Conservation (phyloP, 2,329 filamentous ascomycete genomes). For the Dactylellina haptotyla region DNA sequence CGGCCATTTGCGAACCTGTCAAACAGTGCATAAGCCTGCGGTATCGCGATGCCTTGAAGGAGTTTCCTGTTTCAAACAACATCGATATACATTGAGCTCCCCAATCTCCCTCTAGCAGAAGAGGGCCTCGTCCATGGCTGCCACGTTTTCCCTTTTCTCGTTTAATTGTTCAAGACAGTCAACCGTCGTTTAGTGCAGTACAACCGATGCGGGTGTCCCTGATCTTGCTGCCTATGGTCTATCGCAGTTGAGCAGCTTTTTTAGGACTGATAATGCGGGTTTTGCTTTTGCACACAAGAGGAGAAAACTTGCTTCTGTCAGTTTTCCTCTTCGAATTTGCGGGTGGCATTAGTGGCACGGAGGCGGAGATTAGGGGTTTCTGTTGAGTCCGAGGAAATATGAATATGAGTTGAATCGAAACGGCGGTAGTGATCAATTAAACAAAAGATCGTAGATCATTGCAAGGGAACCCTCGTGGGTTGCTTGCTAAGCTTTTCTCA, state of each 20-base stretch:
- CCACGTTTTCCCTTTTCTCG: slow-evolving; percentile 3
- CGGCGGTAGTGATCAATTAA: not conserved
- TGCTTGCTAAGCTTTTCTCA: slow-evolving; percentile 38
- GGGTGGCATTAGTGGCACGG: not conserved
- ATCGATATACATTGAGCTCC: too few relatives aligned
- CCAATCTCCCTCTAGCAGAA: not conserved
- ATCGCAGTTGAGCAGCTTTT: slow-evolving; percentile 1
- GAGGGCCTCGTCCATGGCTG: not conserved
- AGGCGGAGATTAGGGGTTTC: not conserved
- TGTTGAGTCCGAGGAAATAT: not conserved
- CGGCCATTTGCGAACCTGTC: slow-evolving; percentile 17
- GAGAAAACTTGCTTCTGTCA: too few relatives aligned
- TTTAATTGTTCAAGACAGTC: not conserved
- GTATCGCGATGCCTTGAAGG: slow-evolving; percentile 17
- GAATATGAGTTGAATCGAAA: not conserved
- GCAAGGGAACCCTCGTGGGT: slow-evolving; percentile 28
- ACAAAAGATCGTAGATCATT: slow-evolving; percentile 3
- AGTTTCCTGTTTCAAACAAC: not conserved
- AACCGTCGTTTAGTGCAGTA: not conserved
- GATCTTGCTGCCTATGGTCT: slow-evolving; percentile 13
- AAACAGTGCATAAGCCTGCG: slow-evolving; percentile 42
- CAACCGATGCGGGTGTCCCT: slow-evolving; percentile 4
- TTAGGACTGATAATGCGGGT: not conserved
- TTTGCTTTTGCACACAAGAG: too few relatives aligned
- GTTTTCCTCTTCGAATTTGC: not conserved